Percentiles rank a stretch among this genome's conserved stretches.
Conservation (phyloP, 345 rosid genomes). For the Citrus sp. region DNA sequence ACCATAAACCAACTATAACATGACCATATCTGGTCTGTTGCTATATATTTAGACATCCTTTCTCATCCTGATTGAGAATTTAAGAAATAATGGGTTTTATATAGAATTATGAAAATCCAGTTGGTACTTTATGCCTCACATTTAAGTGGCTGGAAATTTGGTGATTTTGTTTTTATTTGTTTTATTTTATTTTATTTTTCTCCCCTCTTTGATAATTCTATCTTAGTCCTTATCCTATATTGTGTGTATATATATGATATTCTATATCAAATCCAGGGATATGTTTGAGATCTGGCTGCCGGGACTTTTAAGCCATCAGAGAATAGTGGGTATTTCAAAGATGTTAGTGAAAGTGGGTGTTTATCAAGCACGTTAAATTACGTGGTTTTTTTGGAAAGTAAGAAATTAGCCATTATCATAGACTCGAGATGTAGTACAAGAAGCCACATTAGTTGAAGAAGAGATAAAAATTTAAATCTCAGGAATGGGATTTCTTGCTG, state of each 20-base stretch:
- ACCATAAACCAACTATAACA: not conserved
- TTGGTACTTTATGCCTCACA: not conserved
- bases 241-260: not conserved
- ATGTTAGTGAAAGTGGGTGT: not conserved
- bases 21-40: not conserved
- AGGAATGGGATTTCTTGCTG: slow-evolving; percentile 2
- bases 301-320: too few relatives aligned
- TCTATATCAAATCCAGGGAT: not conserved
- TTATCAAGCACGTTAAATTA: too few relatives aligned
- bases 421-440: not conserved
- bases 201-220: not conserved
- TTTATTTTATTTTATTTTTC: too few relatives aligned
- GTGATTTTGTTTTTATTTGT: not conserved
- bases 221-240: not conserved
- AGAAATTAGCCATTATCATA: not conserved
- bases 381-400: too few relatives aligned
- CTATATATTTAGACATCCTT: not conserved
- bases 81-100: not conserved
- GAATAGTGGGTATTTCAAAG: too few relatives aligned
- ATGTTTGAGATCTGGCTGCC: not conserved
- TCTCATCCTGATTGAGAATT: not conserved
- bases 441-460: not conserved
- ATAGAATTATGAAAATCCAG: not conserved
- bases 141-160: not conserved
- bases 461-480: not conserved